Base-by-base conservation (phyloP, 1,284 basidiomycete species). In the Microbotryum silenes-acaulis region DNA sequence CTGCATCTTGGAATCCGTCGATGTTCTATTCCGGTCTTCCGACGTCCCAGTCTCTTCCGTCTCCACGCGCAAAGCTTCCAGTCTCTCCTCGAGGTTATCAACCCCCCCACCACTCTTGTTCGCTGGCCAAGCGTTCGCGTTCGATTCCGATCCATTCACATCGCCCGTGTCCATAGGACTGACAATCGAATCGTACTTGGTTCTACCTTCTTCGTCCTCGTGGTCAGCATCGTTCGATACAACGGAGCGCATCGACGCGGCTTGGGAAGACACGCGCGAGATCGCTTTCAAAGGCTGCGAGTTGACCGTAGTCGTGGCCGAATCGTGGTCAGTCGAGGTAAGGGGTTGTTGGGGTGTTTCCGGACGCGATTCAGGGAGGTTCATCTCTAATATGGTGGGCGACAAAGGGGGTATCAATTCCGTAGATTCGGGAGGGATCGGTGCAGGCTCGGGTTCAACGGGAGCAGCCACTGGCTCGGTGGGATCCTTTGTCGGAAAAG, bases 151-250 rank as follows among this genome's bases (percentile, higher is more conserved):
- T 46, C 20, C 31, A 44, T 7, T 42, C 45, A 4, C 48, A 44
- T 56, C 54, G 9, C 60, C 61, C 18, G 64, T 57, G 7, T 59
- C 60, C 54, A 68, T 63, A 16, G 67, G 67, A 45, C 64, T 66
- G 51, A 68, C 67, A 46, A 68, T 50, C 21, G 53, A 21, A 2
- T 62, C 64, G 60, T 68, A 68, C 12, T 44, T 29, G 31, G 31
- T 42, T 18, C 14, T 16, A 14, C 14, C 37, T 42, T 42, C 37
- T 14, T 42, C 37, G 16, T 42, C 14, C 37, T 42, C 37, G 16
- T 42, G 23, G 16, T 52, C 46, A 0, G 45, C 49, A 20, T 33
- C 45, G 12, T n/a, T 16, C 20, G 57, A 58, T 2, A 29, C 25
- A 16, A 12, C 9, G n/a, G 51, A 53, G 51, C n/a, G 33, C 10